Conservation (phyloP, 352 stramenopile species). For the Pythium dissimile region DNA sequence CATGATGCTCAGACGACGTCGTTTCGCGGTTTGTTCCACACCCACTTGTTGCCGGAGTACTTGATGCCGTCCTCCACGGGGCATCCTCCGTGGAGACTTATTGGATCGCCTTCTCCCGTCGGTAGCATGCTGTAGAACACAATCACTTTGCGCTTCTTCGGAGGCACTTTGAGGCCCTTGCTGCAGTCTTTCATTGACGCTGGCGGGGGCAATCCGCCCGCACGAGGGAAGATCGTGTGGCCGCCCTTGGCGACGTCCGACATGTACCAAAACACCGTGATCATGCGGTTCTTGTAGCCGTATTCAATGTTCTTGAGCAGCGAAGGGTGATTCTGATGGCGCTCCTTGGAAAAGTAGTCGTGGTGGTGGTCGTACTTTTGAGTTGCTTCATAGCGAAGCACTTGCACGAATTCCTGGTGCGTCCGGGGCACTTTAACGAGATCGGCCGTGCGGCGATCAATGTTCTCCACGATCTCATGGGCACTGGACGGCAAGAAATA, state of each 20-base stretch:
- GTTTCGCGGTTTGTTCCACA: constrained; percentile 67
- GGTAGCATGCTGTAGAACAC: constrained; percentile 79
- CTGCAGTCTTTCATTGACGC: constrained; percentile 53
- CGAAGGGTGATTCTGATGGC: constrained; percentile 34
- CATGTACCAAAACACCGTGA: constrained; percentile 86
- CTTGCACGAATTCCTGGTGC: constrained; percentile 69
- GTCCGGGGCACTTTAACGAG: constrained; percentile 51
- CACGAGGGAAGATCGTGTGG: constrained; percentile 66
- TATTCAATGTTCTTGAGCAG: constrained; percentile 55
- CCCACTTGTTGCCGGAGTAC: constrained; percentile 77
- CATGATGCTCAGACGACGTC: not conserved
- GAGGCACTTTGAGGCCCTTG: constrained; percentile 51
- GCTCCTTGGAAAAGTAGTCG: constrained; percentile 55
- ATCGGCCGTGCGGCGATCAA: constrained; percentile 57
- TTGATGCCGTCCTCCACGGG: constrained; percentile 68
- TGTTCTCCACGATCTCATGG: constrained; percentile 39
- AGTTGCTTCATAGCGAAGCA: constrained; percentile 64
- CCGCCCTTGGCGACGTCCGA: constrained; percentile 64
- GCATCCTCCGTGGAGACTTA: constrained; percentile 68
- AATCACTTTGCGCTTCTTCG: constrained; percentile 70
- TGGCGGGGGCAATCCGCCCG: constrained; percentile 38
- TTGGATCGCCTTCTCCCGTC: constrained; percentile 49
- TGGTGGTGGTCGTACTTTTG: constrained; percentile 76
- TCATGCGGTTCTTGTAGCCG: constrained; percentile 81
- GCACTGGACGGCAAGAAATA: constrained; percentile 57